Evolutionary conservation across 2,329 filamentous ascomycete genomes (phyloP), one percentile per base, ranked within the genome.

Genomic region (Colletotrichum cereale): DNA sequence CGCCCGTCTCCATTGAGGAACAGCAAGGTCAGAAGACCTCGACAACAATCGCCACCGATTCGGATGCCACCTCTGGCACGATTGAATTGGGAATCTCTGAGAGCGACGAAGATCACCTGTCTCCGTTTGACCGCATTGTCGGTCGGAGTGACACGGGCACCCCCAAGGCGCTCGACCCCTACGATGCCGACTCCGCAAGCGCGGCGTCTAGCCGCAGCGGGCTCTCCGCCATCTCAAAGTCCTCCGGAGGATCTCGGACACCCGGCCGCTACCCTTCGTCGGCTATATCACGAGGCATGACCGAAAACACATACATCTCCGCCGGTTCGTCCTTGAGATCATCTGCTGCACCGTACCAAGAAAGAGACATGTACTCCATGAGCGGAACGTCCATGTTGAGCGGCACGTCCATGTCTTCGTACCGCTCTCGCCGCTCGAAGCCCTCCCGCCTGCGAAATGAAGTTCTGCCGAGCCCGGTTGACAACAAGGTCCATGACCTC

Each of bases 381-480:
- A 85, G 83, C 72, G 86, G 84, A 65, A 75, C 84, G 6, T 87
- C 85, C 75, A 87, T 86, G 24, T 74, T 82, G 56, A 71, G 11
- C 24, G 70, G 70, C 34, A 69, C 66, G 14, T 88, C 87, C 12
- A 79, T 86, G 76, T 78, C 86, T 40, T 87, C 88, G 47, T 85
- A 85, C 21, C 81, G 81, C 40, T 82, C 83, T 8, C 80, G 81
- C 57, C 83, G 80, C 21, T 81, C 84, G 56, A 82, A 81, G 75
- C 88, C 90, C 0, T 97, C 95, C 21, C 88, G 91, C 29, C 83
- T 98, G 58, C 90, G 94, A 36, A 91, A 97, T 75, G 94, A 98
- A 78, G 87, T 97, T 2, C 85, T 94, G 1, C 88, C 90, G 42
- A 97, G 93, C 75, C 93, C 95, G 0, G 89, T 94, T 38, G 93